Evolutionary conservation across 768 basidiomycete genomes (phyloP), one percentile per base, ranked within the genome.

Genomic region (Botryobasidium botryosum): DNA sequence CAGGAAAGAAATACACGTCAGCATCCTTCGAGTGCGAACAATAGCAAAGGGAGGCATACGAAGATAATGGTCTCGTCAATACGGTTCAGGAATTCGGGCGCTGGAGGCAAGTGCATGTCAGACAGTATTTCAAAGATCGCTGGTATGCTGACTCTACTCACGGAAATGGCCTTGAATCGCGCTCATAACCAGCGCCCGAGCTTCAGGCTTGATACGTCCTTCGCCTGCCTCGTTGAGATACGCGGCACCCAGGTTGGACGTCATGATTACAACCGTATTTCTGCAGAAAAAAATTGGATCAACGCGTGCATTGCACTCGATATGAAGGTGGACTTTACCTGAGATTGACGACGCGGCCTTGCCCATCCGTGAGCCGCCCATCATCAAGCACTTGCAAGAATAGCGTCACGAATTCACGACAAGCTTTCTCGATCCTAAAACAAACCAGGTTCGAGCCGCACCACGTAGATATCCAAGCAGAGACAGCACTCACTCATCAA

Each of bases 241-340:
- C 18, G 68, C 66, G 4, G 83, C 80, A 35, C 85, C 90, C 17
- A 92, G 69, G 57, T 96, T 96, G 40, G 84, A 87, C 3, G 90
- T 92, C 76, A 92, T 82, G 61, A 90, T 82, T 58, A 92, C 86
- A 56, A 92, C 83, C 1, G 86, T 85, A 58, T 90, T 91, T 47
- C 77, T 69, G 69, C 87, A 88, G 61, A 85, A 53, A 21, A 51
- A 17, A 25, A 48, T 12, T 26, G 52, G 38, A 6, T 21, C 27
- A 15, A 48, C 5, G 23, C 8, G n/a, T n/a, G n/a, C n/a, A n/a
- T n/a, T n/a, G n/a, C n/a, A n/a, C n/a, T n/a, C n/a, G 36, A n/a
- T 21, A 33, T 37, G n/a, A 18, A 37, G 23, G 5, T 20, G 5
- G 21, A 7, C 20, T n/a, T 7, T 25, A 10, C 8, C 18, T 48